Evolutionary conservation across 2,329 filamentous ascomycete species (phyloP).

Genomic region (Cytospora piceae): DNA sequence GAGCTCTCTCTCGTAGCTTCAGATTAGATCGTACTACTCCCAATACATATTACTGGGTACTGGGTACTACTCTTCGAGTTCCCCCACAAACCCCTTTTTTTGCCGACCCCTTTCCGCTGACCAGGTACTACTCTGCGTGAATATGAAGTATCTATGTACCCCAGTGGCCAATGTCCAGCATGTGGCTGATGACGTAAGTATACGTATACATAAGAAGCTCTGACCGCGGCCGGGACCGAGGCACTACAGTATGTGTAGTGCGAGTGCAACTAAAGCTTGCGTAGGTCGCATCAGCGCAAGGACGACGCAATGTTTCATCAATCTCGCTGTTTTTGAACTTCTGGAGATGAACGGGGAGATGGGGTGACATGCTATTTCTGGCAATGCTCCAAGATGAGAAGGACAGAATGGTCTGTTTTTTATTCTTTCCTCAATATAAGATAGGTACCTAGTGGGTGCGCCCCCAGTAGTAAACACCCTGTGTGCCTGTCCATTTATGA

Average conservation of each 20-base stretch:
- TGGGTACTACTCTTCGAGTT: not conserved
- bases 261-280: not conserved
- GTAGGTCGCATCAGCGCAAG: not conserved
- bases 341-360: not conserved
- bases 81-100: not conserved
- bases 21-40: not conserved
- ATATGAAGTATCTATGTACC: too few species aligned
- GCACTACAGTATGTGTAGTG: not conserved
- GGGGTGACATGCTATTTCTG: constrained; percentile 24
- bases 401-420: not conserved
- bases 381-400: constrained; percentile 1
- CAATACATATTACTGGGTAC: not conserved
- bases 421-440: too few species aligned
- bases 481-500: too few species aligned
- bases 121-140: too few species aligned
- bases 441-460: too few species aligned
- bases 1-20: not conserved
- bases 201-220: not conserved
- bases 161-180: too few species aligned
- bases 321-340: constrained; percentile 17
- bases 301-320: constrained; percentile 23
- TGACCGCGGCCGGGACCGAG: not conserved
- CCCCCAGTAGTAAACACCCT: too few species aligned
- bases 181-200: too few species aligned
- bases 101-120: not conserved